Evolutionary conservation across 352 stramenopile genomes (phyloP).

Genomic region (Elongisporangium anandrum): DNA sequence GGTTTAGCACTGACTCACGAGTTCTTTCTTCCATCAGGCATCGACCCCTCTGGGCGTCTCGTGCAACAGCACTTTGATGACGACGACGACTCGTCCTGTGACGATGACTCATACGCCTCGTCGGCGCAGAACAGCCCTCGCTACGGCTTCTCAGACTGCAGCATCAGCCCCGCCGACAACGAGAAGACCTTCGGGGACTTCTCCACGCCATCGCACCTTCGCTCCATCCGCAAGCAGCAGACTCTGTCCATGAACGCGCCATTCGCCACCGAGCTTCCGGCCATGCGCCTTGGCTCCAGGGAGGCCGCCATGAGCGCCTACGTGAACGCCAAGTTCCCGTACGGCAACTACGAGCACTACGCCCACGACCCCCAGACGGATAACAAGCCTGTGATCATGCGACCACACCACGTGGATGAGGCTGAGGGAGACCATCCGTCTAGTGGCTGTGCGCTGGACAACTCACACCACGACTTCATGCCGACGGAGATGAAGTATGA

Average conservation of each 20-base stretch:
- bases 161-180: slow-evolving; percentile 39
- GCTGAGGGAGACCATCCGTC: slow-evolving; percentile 12
- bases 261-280: not conserved
- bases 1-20: not conserved
- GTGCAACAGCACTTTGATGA: slow-evolving; percentile 44
- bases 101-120: slow-evolving; percentile 39
- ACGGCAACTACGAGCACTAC: slow-evolving; percentile 26
- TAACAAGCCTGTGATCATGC: slow-evolving; percentile 6
- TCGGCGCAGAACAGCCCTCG: slow-evolving; percentile 28
- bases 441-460: slow-evolving; percentile 18
- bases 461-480: slow-evolving; percentile 26
- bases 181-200: slow-evolving; percentile 46
- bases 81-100: slow-evolving; percentile 54
- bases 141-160: slow-evolving; percentile 53
- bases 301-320: slow-evolving; percentile 8
- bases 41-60: slow-evolving; percentile 54
- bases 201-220: slow-evolving; percentile 34
- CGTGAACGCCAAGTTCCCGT: slow-evolving; percentile 19
- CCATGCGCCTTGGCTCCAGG: slow-evolving; percentile 9
- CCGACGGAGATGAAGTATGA: slow-evolving; percentile 47
- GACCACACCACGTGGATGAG: slow-evolving; percentile 19
- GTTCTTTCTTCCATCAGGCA: slow-evolving; percentile 15
- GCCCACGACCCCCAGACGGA: slow-evolving; percentile 9
- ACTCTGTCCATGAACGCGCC: slow-evolving; percentile 18
- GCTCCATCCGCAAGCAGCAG: slow-evolving; percentile 38